Percentiles rank a stretch among this genome's conserved stretches.
Evolutionary conservation across 495 filamentous ascomycete genomes (phyloP).

Genomic region (Penicillium paxilli): DNA sequence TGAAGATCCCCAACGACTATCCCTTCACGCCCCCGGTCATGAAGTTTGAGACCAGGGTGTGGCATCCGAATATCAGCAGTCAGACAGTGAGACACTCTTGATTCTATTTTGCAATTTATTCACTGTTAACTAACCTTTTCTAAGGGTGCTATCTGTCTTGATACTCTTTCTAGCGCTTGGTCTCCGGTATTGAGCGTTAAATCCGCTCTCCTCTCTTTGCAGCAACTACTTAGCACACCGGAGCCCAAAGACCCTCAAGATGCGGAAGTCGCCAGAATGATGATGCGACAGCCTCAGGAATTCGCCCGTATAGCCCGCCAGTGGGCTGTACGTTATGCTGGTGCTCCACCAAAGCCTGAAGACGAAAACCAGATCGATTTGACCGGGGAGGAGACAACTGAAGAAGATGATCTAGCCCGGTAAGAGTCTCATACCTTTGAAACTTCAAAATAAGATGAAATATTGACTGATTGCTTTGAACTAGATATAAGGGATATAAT

Average conservation of each 20-base stretch:
- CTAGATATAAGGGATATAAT: conserved; percentile 87
- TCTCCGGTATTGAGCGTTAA: conserved; percentile 96
- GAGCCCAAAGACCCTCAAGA: conserved; percentile 98
- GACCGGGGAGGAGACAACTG: conserved; percentile 40
- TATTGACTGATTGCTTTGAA: conserved; percentile 9
- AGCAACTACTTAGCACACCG: conserved; percentile 88
- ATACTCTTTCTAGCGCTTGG: conserved; percentile 88
- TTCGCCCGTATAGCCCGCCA: conserved; percentile 84
- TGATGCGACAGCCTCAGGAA: conserved; percentile 72
- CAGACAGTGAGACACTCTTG: conserved; percentile 71
- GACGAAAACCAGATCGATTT: conserved; percentile 51
- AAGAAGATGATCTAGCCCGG: conserved; percentile 47
- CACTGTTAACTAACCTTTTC: neutral
- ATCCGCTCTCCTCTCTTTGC: conserved; percentile 87
- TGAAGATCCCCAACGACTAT: conserved; percentile 84
- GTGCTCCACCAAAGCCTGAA: conserved; percentile 61
- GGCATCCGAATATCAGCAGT: conserved; percentile 97
- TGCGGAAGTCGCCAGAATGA: conserved; percentile 91
- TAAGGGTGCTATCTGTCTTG: conserved; percentile 95
- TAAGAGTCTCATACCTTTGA: conserved; percentile 17
- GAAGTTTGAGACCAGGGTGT: conserved; percentile 93
- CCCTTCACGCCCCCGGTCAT: conserved; percentile 91
- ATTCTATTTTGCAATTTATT: neutral
- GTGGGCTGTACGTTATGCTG: conserved; percentile 85
- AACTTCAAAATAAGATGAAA: neutral